These are phyloP conservation scores for Collybia mongolica DNA, from an alignment of 768 basidiomycete species.

Conservation along the genomic window DNA sequence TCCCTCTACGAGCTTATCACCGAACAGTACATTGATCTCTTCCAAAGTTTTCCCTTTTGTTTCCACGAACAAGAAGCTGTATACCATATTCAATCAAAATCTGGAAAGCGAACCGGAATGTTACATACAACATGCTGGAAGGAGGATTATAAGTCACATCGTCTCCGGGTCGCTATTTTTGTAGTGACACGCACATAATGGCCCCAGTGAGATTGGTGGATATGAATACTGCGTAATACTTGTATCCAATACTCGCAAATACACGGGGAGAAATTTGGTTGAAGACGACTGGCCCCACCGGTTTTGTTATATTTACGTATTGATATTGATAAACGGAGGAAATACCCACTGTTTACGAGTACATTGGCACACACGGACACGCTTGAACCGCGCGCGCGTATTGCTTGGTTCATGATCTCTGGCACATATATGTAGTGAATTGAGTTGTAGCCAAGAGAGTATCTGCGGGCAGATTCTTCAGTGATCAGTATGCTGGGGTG, in stretches of 20 bases:
- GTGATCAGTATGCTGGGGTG: too few species aligned
- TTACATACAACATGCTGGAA: conserved; percentile 2
- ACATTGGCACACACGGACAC: conserved; percentile 4
- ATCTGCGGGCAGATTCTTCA: not conserved
- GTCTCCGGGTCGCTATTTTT: not conserved
- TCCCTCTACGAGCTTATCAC: conserved; percentile 18
- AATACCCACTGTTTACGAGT: not conserved
- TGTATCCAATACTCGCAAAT: conserved; percentile 8
- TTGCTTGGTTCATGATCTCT: conserved; percentile 9
- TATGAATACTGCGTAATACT: conserved; percentile 9
- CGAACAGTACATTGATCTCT: conserved; percentile 27
- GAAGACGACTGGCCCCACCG: conserved; percentile 1
- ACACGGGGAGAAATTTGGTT: conserved; percentile 6
- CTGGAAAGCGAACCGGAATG: not conserved
- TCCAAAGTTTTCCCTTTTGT: conserved; percentile 3
- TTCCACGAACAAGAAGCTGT: not conserved
- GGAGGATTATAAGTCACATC: not conserved
- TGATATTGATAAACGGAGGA: not conserved
- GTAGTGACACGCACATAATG: conserved; percentile 1
- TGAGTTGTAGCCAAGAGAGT: conserved; percentile 5
- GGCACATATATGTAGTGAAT: conserved; percentile 5
- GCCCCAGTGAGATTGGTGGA: conserved; percentile 5
- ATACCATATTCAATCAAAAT: not conserved
- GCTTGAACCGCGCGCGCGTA: conserved; percentile 9
- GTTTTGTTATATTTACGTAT: not conserved